phyloP scores from a whole-genome alignment of 495 filamentous ascomycete genomes.

The Sporormia fimetaria region DNA sequence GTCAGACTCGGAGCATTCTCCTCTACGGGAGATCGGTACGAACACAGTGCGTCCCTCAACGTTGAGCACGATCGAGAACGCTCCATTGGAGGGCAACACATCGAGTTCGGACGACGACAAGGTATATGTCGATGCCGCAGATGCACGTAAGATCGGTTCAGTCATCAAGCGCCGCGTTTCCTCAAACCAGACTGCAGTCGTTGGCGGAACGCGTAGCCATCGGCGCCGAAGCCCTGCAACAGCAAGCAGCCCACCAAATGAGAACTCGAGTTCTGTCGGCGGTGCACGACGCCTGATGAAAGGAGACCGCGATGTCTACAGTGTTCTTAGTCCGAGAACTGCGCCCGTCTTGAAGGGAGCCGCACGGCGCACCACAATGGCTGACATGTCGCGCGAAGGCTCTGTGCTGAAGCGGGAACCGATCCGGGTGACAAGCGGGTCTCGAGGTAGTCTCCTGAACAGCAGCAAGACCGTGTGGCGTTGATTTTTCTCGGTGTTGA shows the following conservation, averaged over 20 bases:
- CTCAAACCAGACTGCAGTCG: slow-evolving; percentile 10
- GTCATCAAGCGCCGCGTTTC: slow-evolving; percentile 50
- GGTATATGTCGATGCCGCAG: slow-evolving; percentile 39
- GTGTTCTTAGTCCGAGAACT: slow-evolving; percentile 54
- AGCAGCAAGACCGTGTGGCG: slow-evolving; percentile 12
- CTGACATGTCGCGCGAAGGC: slow-evolving; percentile 3
- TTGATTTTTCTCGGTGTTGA: slow-evolving; percentile 6
- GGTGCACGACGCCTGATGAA: slow-evolving; percentile 62
- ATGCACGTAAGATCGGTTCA: slow-evolving; percentile 48
- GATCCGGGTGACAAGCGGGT: slow-evolving; percentile 19
- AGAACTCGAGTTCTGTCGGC: slow-evolving; percentile 50
- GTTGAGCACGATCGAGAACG: slow-evolving; percentile 39
- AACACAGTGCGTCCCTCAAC: slow-evolving; percentile 49
- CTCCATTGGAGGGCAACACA: slow-evolving; percentile 35
- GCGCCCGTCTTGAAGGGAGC: slow-evolving; percentile 52
- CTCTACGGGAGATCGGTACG: slow-evolving; percentile 53
- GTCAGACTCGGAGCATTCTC: slow-evolving; percentile 51
- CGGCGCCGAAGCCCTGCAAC: slow-evolving; percentile 47
- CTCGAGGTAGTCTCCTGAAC: slow-evolving; percentile 15
- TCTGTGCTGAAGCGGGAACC: slow-evolving; percentile 7
- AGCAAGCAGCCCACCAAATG: slow-evolving; percentile 45
- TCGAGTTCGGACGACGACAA: slow-evolving; percentile 32
- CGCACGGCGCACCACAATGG: slow-evolving; percentile 22
- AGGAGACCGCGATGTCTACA: slow-evolving; percentile 46
- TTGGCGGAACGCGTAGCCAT: slow-evolving; percentile 36